A percentile compares a stretch with the other conserved stretches of the same genome.
Evolutionary conservation across 2,329 filamentous ascomycete species (phyloP).

Genomic region (Hypoxylon sp.): DNA sequence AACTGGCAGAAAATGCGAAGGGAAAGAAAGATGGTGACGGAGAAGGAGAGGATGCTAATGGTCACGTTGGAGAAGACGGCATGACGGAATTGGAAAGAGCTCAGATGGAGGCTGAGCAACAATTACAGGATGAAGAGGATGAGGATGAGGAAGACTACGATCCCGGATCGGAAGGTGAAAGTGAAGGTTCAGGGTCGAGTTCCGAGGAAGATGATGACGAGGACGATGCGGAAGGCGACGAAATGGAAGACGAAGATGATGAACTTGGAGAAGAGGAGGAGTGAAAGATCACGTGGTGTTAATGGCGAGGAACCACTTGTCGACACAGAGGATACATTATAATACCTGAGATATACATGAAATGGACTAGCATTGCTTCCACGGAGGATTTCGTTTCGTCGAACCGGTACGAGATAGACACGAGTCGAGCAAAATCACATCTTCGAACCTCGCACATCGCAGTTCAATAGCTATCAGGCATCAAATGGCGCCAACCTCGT

Average conservation of each 20-base stretch:
- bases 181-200: conserved; percentile 67
- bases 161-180: conserved; percentile 71
- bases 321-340: conserved; percentile 15
- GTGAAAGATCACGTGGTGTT: neutral
- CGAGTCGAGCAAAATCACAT: neutral
- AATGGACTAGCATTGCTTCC: conserved; percentile 1
- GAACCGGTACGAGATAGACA: neutral
- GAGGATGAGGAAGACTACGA: conserved; percentile 77
- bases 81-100: conserved; percentile 66
- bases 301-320: neutral
- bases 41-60: conserved; percentile 58
- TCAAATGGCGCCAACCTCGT: neutral
- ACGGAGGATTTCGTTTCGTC: conserved; percentile 6
- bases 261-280: conserved; percentile 52
- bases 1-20: conserved; percentile 70
- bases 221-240: conserved; percentile 60
- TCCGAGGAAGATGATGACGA: conserved; percentile 68
- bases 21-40: conserved; percentile 60
- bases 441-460: conserved; percentile 1
- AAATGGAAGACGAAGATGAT: conserved; percentile 58
- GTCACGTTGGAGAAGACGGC: conserved; percentile 60
- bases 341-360: neutral
- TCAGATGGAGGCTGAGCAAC: conserved; percentile 65
- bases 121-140: conserved; percentile 71
- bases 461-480: neutral